Percentiles rank a stretch among this genome's conserved stretches.
phyloP scores from a whole-genome alignment of 208 protist genomes.

The Leptomonas seymouri region DNA sequence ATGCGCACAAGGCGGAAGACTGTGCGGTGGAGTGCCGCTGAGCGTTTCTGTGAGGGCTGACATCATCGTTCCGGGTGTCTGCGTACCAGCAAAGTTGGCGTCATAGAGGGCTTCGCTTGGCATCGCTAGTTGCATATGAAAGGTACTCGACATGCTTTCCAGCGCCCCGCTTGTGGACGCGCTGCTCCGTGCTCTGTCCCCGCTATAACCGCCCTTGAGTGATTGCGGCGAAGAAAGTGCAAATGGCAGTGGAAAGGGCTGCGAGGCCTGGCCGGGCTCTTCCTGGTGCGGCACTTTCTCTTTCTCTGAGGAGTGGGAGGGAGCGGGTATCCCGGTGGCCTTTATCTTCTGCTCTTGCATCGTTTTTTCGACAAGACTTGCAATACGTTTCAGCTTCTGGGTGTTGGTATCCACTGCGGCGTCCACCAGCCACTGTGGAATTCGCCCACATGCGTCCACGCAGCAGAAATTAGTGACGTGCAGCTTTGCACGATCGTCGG shows the following conservation, averaged over 20 bases:
- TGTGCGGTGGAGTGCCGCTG: conserved; percentile 1
- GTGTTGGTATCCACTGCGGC: conserved; percentile 36
- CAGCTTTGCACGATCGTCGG: background rate
- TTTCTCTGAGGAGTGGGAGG: no score
- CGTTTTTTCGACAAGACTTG: conserved; percentile 6
- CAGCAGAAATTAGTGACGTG: conserved; percentile 48
- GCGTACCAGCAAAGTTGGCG: background rate
- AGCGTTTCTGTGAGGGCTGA: conserved; percentile 9
- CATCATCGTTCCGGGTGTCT: conserved; percentile 13
- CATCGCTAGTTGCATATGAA: background rate
- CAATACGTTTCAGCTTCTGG: conserved; percentile 35
- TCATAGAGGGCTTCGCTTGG: background rate
- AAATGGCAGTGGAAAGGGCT: background rate
- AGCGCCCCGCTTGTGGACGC: background rate
- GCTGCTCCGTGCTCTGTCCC: background rate
- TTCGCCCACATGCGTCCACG: conserved; percentile 45
- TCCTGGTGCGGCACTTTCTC: no score
- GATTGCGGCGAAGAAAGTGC: background rate
- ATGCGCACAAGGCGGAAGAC: background rate
- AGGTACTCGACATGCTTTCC: background rate
- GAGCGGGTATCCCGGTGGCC: no score
- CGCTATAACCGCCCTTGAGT: background rate
- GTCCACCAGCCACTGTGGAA: conserved; percentile 48
- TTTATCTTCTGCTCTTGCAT: conserved; percentile 3
- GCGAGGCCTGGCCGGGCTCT: background rate